Percentiles rank a stretch among this genome's conserved stretches.
These are phyloP conservation scores for Ceratocystiopsis minuta DNA, from an alignment of 2,329 filamentous ascomycete genomes.

Conservation along the genomic window DNA sequence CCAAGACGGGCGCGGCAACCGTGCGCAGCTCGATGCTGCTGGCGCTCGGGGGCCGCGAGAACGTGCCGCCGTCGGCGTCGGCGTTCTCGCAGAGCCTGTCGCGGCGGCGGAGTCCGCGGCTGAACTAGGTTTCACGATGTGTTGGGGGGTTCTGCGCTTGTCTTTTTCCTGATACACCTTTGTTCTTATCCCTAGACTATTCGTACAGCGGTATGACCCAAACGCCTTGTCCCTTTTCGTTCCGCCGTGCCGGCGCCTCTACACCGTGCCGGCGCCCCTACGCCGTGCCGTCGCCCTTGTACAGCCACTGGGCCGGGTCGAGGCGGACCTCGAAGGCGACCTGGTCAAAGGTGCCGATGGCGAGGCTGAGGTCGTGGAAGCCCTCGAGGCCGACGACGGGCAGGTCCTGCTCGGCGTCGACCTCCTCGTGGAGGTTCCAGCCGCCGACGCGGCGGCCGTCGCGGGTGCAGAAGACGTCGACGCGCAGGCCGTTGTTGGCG, in stretches of 20 bases:
- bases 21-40: conserved; percentile 6
- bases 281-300: conserved; percentile 8
- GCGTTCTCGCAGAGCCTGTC: conserved; percentile 21
- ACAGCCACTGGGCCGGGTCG: conserved; percentile 40
- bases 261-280: no score
- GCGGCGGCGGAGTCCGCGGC: conserved; percentile 36
- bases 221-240: no score
- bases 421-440: conserved; percentile 63
- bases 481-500: conserved; percentile 20
- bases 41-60: conserved; percentile 30
- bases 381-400: conserved; percentile 52
- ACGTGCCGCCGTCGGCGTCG: conserved; percentile 27
- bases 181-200: no score
- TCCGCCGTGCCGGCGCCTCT: no score
- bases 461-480: conserved; percentile 52
- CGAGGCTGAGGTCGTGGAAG: conserved; percentile 50
- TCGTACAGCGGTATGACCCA: no score
- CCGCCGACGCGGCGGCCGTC: conserved; percentile 40
- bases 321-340: conserved; percentile 52
- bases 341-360: conserved; percentile 52
- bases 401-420: conserved; percentile 42
- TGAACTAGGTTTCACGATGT: conserved; percentile 18
- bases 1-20: conserved; percentile 9
- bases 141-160: background rate
- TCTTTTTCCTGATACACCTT: background rate